phyloP scores from a whole-genome alignment of 208 protist genomes.

The Leishmania martiniquensis region DNA sequence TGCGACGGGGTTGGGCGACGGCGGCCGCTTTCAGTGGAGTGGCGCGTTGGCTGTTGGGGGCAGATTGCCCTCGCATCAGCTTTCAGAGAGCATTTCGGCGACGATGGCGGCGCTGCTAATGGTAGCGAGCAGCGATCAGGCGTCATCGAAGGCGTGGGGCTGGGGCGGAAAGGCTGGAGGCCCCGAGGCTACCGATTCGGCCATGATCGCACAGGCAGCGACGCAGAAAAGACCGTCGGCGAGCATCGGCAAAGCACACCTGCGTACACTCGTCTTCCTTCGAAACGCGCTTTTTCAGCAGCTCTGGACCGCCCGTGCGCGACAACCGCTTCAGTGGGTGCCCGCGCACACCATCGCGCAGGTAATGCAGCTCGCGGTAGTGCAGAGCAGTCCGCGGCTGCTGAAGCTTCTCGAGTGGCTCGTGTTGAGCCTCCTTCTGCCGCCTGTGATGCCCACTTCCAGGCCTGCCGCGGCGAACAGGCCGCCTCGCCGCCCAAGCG shows the following conservation, averaged over 20 bases:
- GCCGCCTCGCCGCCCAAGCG: not conserved
- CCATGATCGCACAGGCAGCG: not conserved
- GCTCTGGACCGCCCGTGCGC: not conserved
- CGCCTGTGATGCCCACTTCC: not conserved
- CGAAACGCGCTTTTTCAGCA: conserved; percentile 1
- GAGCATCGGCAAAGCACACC: not conserved
- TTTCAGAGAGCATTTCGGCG: not conserved
- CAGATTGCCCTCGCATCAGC: not conserved
- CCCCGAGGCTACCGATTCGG: not conserved
- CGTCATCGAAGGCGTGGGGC: conserved; percentile 20
- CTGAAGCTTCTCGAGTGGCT: not conserved
- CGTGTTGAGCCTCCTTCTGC: not conserved
- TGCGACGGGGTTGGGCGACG: not conserved
- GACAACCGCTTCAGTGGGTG: not conserved
- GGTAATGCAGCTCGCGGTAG: conserved; percentile 9
- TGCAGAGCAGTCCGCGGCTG: conserved; percentile 1
- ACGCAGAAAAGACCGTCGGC: not conserved
- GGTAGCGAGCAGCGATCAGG: conserved; percentile 12
- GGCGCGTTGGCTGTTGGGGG: not conserved
- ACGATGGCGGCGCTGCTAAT: conserved; percentile 12
- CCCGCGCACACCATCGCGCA: not conserved
- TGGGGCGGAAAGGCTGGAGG: not conserved
- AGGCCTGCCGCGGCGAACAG: not conserved
- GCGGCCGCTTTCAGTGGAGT: not conserved
- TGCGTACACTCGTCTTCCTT: not conserved